A percentile compares a stretch with the other conserved stretches of the same genome.
Conservation (phyloP, 2,329 filamentous ascomycete species). For the Aspergillus neoniger region DNA sequence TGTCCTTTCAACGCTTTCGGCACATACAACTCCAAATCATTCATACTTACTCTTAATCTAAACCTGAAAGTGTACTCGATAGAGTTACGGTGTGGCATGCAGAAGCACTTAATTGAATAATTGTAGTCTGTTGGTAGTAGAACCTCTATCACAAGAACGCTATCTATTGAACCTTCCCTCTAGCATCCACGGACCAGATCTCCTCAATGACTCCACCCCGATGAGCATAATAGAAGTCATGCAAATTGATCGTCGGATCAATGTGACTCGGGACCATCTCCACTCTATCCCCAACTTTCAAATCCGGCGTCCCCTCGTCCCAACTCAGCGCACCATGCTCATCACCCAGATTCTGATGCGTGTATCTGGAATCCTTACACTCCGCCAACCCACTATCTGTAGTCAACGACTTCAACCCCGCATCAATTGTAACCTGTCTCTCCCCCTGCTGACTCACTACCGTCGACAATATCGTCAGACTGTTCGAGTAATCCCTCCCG, state of each 20-base stretch:
- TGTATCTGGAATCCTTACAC: slow-evolving; percentile 48
- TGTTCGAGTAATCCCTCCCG: slow-evolving; percentile 52
- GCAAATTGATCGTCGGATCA: slow-evolving; percentile 57
- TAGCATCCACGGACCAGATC: slow-evolving; percentile 55
- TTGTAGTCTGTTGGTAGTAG: too few species aligned
- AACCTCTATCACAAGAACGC: too few species aligned
- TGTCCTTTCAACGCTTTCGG: too few species aligned
- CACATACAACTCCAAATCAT: too few species aligned
- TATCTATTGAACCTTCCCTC: slow-evolving; percentile 54
- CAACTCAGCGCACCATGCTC: slow-evolving; percentile 53
- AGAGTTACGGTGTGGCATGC: too few species aligned
- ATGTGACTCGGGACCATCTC: slow-evolving; percentile 59
- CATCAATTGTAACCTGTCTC: slow-evolving; percentile 51
- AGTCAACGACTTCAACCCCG: slow-evolving; percentile 54
- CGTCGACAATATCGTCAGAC: slow-evolving; percentile 52
- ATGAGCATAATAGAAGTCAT: slow-evolving; percentile 55
- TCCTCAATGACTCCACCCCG: slow-evolving; percentile 52
- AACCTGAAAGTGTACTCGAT: too few species aligned
- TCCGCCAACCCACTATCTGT: slow-evolving; percentile 56
- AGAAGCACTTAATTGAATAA: too few species aligned
- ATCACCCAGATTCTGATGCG: slow-evolving; percentile 50
- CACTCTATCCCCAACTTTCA: slow-evolving; percentile 50
- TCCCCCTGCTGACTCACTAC: slow-evolving; percentile 52
- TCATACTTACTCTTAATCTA: too few species aligned
- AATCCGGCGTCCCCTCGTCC: slow-evolving; percentile 42